Evolutionary conservation across 2,329 filamentous ascomycete genomes (phyloP).

Genomic region (Microcyclosporella mali): DNA sequence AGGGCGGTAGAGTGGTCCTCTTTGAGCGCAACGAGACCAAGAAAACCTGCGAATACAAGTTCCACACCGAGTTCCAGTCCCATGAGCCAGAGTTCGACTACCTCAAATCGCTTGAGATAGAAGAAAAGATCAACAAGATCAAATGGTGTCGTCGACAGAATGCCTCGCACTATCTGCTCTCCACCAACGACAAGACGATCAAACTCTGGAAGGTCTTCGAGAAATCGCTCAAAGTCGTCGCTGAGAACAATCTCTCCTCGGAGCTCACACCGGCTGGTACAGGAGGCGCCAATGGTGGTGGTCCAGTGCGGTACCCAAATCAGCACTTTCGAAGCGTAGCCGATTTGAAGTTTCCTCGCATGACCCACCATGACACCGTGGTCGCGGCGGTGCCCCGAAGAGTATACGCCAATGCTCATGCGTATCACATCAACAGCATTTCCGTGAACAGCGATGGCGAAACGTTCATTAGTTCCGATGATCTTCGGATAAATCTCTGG

Average conservation of each 20-base stretch:
- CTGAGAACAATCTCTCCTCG: slow-evolving; percentile 95
- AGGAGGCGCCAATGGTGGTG: slow-evolving; percentile 61
- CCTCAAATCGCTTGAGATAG: slow-evolving; percentile 96
- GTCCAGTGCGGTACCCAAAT: slow-evolving; percentile 66
- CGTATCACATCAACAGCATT: slow-evolving; percentile 99
- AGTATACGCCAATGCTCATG: slow-evolving; percentile 96
- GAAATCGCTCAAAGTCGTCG: slow-evolving; percentile 97
- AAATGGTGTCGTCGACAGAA: slow-evolving; percentile 99
- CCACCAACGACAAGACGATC: slow-evolving; percentile 99
- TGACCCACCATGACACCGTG: slow-evolving; percentile 97
- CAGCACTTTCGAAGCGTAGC: slow-evolving; percentile 71
- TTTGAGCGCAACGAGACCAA: slow-evolving; percentile 97
- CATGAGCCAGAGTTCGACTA: slow-evolving; percentile 99
- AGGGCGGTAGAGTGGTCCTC: slow-evolving; percentile 76
- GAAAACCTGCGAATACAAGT: slow-evolving; percentile 99
- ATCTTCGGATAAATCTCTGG: slow-evolving; percentile 96
- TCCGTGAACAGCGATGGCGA: slow-evolving; percentile 99
- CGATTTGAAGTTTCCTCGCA: slow-evolving; percentile 85
- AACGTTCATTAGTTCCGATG: slow-evolving; percentile 98
- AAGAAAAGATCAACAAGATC: slow-evolving; percentile 99
- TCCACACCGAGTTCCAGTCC: slow-evolving; percentile 99
- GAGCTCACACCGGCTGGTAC: slow-evolving; percentile 76
- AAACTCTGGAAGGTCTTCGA: slow-evolving; percentile 99
- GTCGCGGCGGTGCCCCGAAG: slow-evolving; percentile 92
- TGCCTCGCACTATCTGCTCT: slow-evolving; percentile 94